Conservation (phyloP, 495 filamentous ascomycete species). For the Aspergillus cristatus region DNA sequence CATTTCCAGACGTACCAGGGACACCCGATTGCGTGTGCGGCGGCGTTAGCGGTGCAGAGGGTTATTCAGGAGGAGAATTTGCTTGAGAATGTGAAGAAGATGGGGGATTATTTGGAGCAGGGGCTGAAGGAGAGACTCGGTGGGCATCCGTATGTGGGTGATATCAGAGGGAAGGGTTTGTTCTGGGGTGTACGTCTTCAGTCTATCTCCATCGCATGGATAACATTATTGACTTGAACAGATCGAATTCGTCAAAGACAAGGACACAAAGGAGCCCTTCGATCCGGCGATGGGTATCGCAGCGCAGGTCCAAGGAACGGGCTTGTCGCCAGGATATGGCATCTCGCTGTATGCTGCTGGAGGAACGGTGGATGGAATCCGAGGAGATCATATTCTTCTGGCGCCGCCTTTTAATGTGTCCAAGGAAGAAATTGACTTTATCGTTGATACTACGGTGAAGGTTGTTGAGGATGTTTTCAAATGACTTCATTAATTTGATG, state of each 20-base stretch:
- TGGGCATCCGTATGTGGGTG: slow-evolving; percentile 37
- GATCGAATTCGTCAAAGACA: slow-evolving; percentile 53
- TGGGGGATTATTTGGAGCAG: slow-evolving; percentile 37
- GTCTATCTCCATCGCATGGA: not conserved
- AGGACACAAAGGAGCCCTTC: slow-evolving; percentile 47
- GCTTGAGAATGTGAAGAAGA: slow-evolving; percentile 35
- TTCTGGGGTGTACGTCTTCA: slow-evolving; percentile 49
- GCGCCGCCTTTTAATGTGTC: slow-evolving; percentile 66
- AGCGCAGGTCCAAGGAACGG: slow-evolving; percentile 44
- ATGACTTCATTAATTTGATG: slow-evolving; percentile 4
- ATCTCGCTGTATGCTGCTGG: slow-evolving; percentile 62
- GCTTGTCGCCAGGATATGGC: slow-evolving; percentile 39
- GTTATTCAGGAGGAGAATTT: slow-evolving; percentile 39
- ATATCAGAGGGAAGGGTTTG: slow-evolving; percentile 48
- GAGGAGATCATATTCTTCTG: slow-evolving; percentile 68
- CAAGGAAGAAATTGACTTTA: slow-evolving; percentile 50
- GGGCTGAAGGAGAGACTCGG: slow-evolving; percentile 25
- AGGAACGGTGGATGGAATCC: slow-evolving; percentile 57
- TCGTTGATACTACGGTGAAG: slow-evolving; percentile 36
- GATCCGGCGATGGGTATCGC: slow-evolving; percentile 21
- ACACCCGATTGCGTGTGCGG: slow-evolving; percentile 48
- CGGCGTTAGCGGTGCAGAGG: slow-evolving; percentile 46
- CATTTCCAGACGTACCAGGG: slow-evolving; percentile 55
- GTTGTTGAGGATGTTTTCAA: slow-evolving; percentile 28
- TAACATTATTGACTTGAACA: slow-evolving; percentile 7